Conservation (phyloP, 495 filamentous ascomycete species). For the Penicillium ochrochloron region DNA sequence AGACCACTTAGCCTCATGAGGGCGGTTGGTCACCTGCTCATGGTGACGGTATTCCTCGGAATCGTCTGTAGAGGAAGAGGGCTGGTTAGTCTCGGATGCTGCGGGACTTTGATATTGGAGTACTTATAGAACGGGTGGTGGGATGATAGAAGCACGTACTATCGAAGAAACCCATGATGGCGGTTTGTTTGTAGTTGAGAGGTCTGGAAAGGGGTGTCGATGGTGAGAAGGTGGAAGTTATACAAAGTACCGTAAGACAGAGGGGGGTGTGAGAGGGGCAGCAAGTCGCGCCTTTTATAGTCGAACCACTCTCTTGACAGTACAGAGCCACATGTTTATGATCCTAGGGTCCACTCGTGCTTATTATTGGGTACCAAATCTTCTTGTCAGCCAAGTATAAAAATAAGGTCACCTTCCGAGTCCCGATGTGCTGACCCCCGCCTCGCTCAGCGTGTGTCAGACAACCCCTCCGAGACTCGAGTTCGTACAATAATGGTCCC, state of each 20-base stretch:
- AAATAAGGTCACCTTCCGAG: background rate
- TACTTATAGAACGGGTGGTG: background rate
- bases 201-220: background rate
- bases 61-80: conserved; percentile 22
- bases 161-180: conserved; percentile 8
- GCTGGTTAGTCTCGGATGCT: conserved; percentile 8
- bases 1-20: conserved; percentile 60
- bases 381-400: background rate
- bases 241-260: background rate
- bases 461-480: background rate
- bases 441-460: conserved; percentile 5
- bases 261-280: background rate
- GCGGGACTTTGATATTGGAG: too few species aligned
- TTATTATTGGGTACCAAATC: background rate
- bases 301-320: background rate
- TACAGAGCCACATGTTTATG: background rate
- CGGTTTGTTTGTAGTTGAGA: background rate
- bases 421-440: background rate
- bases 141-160: background rate
- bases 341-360: background rate
- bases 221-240: background rate
- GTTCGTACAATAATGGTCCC: background rate
- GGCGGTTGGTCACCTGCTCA: conserved; percentile 52
- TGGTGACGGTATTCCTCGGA: conserved; percentile 45
- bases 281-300: background rate